Evolutionary conservation across 23 red algal species (phyloP), one percentile per base, ranked within the genome.

Genomic region (Agarophyton chilense): DNA sequence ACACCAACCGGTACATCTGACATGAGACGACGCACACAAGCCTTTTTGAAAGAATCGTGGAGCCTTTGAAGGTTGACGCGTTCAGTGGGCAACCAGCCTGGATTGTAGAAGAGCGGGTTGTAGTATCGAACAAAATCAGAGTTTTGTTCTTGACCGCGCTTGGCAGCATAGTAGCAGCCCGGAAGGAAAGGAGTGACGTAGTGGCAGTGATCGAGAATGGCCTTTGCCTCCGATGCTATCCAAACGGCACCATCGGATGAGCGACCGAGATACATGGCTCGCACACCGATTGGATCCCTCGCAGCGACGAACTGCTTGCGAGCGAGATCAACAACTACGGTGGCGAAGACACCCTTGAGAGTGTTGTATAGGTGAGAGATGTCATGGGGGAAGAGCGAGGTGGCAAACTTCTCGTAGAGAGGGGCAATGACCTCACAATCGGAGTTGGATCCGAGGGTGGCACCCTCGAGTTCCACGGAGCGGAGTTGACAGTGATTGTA

Each of bases 341-440:
- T 78, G 18, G 93, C 97, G 75, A 99, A 99, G n/a, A 96, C 93
- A 22, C 97, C 97, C 45, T 86, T 78, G 7, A 99, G 61, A 0
- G 47, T 38, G 57, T 95, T 88, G 85, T 85, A 90, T 6, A 90
- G 21, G 18, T 89, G 60, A 1, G 63, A 52, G 77, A 76, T 18
- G n/a, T 58, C 68, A 19, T 86, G 64, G 0, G 75, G 79, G 29
- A 35, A 81, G 16, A 78, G 58, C 0, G 75, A 78, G 84, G 56
- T 65, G 38, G 78, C 79, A 29, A 58, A 64, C 72, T 83, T 82
- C 46, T 94, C 86, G 65, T 94, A 98, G 11, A 98, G 63, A 13
- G 95, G 95, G 32, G 90, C 82, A 46, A 98, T 83, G 70, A 98
- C 92, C 82, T 94, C 95, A 39, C 95, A 98, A 71, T 98, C 95